Conservation (phyloP, 441 rosid genomes). For the Omphalea diandra region DNA sequence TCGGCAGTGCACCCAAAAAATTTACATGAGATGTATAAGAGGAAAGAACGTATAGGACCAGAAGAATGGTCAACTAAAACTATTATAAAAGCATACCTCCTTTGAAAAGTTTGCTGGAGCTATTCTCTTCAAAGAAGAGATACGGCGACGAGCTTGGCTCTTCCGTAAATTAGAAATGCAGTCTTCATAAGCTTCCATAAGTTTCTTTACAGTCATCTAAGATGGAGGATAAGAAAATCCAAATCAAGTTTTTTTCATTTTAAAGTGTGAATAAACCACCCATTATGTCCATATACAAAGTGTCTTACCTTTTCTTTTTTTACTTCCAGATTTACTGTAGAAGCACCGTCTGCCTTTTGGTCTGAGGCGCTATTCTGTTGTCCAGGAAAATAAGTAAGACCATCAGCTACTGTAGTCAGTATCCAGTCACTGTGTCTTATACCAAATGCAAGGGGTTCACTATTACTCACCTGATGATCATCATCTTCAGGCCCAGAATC, state of each 20-base stretch:
- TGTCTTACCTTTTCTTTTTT: slow-evolving; percentile 61
- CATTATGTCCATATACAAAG: slow-evolving; percentile 5
- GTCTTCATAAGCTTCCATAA: slow-evolving; percentile 66
- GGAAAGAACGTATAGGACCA: background rate
- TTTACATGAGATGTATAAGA: background rate
- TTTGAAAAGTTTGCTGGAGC: slow-evolving; percentile 89
- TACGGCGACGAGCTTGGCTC: slow-evolving; percentile 61
- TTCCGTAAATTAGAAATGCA: slow-evolving; percentile 67
- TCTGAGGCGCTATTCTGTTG: slow-evolving; percentile 46
- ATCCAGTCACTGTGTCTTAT: background rate
- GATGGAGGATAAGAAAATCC: slow-evolving; percentile 13
- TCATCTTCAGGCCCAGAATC: slow-evolving; percentile 49
- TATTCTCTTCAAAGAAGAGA: slow-evolving; percentile 68
- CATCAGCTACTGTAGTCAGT: slow-evolving; percentile 18
- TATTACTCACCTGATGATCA: slow-evolving; percentile 51
- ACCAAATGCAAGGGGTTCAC: slow-evolving; percentile 17
- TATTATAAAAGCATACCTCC: slow-evolving; percentile 41
- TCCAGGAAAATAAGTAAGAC: slow-evolving; percentile 18
- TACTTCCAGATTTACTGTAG: slow-evolving; percentile 36
- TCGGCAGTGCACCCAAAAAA: too few species aligned
- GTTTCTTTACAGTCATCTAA: slow-evolving; percentile 72
- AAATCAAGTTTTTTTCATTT: background rate
- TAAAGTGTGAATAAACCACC: slow-evolving; percentile 1
- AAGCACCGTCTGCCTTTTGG: slow-evolving; percentile 31
- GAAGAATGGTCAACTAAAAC: background rate